Base-by-base conservation (phyloP, 371 early-diverging fungal species). In the Rhizopus delemar region DNA sequence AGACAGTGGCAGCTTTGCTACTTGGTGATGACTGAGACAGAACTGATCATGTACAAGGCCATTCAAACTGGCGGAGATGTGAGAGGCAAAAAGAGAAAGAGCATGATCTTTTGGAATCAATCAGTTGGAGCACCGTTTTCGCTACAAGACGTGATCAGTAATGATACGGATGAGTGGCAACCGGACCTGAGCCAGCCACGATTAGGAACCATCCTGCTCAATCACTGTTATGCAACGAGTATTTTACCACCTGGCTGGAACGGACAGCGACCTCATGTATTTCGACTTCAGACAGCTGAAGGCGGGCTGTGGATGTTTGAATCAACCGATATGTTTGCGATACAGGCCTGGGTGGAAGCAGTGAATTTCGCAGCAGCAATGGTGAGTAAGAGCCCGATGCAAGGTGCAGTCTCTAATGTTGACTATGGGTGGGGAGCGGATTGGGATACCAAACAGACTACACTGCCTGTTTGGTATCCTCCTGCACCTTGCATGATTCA, bases 241-340 rank as follows among this genome's bases (percentile, higher is more conserved):
- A 34, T 71, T 8, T 62, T 69, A 13, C 62, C 65, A 9, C 65
- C 66, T 13, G 64, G 66, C 1, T 69, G 70, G 68, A 59, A 70
- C 16, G 43, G 49, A 7, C 63, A 63, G 35, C 53, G 67, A 4
- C 67, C 62, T 8, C 65, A 61, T 41, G 72, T 71, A 0, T 71
- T 74, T 56, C 61, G 75, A 15, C 39, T 71, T 36, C 63, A 74
- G 29, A 60, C 67, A 3, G 64, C 60, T 1, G 69, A 71, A 45
- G 72, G 72, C 0, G 69, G 64, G 0, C 48, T 68, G 5, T 75
- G 75, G 75, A 35, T 69, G 12, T 69, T 75, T 68, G 68, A 75
- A 41, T 57, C 68, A 0, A 45, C 38, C 0, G 58, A 61, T 38
- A 15, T 57, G 15, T 64, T 63, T 48, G 55, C 66, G 2, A 52